These are phyloP conservation scores for Hypoxylon sp. DNA, from an alignment of 2,329 filamentous ascomycete genomes.

Conservation along the genomic window DNA sequence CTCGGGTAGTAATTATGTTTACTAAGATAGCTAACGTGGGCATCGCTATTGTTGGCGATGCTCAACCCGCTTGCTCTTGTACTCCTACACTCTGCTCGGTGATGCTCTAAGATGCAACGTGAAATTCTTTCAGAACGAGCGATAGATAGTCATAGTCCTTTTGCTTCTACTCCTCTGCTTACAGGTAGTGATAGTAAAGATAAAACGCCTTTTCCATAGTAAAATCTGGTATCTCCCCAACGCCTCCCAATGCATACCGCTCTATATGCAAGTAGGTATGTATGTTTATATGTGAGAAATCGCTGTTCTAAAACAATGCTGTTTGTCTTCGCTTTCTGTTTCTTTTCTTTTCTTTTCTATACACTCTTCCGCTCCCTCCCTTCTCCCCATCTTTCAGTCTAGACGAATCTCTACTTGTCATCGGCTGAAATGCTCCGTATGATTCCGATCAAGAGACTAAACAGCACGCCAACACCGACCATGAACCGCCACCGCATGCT, in stretches of 20 bases:
- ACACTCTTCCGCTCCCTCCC: conserved; percentile 17
- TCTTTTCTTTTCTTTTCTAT: not conserved
- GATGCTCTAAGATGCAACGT: too few relatives aligned
- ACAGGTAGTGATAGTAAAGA: too few relatives aligned
- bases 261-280: too few relatives aligned
- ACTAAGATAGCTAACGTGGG: conserved; percentile 42
- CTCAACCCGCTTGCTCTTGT: conserved; percentile 39
- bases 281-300: not conserved
- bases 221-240: conserved; percentile 5
- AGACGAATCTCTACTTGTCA: too few relatives aligned
- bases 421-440: conserved; percentile 49
- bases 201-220: conserved; percentile 18
- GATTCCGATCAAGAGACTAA: conserved; percentile 56
- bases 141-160: too few relatives aligned
- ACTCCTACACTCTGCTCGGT: too few relatives aligned
- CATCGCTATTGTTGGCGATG: conserved; percentile 41
- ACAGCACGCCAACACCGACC: conserved; percentile 81
- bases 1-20: conserved; percentile 11
- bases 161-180: conserved; percentile 18
- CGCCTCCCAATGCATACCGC: conserved; percentile 32
- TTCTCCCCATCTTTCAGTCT: too few relatives aligned
- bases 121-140: too few relatives aligned
- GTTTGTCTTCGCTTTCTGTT: not conserved
- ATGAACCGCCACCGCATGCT: conserved; percentile 84
- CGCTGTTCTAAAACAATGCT: not conserved